phyloP scores from a whole-genome alignment of 169 alveolate genomes.

The Eimeria zaria region DNA sequence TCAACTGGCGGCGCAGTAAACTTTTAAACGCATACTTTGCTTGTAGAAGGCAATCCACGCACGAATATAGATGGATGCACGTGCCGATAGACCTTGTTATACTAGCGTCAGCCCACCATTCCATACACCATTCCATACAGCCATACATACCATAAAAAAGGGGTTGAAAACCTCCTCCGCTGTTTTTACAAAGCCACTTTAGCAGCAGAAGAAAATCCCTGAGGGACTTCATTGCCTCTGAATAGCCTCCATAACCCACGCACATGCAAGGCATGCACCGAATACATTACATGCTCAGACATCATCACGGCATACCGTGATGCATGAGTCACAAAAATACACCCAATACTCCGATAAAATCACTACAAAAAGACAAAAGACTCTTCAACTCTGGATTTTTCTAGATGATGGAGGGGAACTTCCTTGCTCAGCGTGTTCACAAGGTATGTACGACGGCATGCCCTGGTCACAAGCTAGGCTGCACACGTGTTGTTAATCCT shows the following conservation, averaged over 20 bases:
- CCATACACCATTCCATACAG: not conserved
- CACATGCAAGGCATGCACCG: not conserved
- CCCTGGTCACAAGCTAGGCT: not conserved
- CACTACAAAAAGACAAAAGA: not conserved
- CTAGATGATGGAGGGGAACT: not conserved
- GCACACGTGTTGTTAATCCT: not conserved
- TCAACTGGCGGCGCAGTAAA: too few species aligned
- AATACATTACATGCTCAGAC: not conserved
- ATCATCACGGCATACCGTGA: not conserved
- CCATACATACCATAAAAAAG: not conserved
- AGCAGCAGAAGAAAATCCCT: too few species aligned
- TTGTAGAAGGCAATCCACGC: not conserved
- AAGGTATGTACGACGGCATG: not conserved
- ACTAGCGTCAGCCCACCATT: not conserved
- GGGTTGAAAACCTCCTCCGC: not conserved
- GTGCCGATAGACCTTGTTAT: not conserved
- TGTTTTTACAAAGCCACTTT: too few species aligned
- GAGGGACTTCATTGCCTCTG: not conserved
- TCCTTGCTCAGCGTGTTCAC: not conserved
- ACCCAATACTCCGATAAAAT: not conserved
- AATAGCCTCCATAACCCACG: not conserved
- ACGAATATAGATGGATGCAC: not conserved
- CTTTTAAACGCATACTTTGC: not conserved
- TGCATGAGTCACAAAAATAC: not conserved
- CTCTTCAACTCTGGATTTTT: not conserved